Evolutionary conservation across 1,284 basidiomycete species (phyloP).

Genomic region (Ustilago nuda): DNA sequence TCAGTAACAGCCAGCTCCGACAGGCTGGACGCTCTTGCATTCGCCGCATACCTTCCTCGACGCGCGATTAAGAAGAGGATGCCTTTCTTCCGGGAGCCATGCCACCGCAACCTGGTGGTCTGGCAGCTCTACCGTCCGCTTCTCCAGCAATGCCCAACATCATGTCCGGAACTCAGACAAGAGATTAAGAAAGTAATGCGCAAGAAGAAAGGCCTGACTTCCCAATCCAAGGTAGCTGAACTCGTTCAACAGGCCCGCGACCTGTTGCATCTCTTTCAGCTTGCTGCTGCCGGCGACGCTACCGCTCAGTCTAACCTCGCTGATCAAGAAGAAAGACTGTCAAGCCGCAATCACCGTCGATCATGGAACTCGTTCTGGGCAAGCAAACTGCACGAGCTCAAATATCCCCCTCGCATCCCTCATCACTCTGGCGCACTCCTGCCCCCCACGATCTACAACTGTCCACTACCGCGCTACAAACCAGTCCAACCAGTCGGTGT

Average conservation of each 20-base stretch:
- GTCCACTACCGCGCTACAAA: slow-evolving; percentile 64
- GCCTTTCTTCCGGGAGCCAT: slow-evolving; percentile 44
- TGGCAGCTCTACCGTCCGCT: slow-evolving; percentile 55
- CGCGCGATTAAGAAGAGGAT: slow-evolving; percentile 20
- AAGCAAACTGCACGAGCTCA: slow-evolving; percentile 32
- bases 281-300: slow-evolving; percentile 16
- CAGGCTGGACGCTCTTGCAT: not conserved
- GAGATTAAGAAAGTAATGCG: slow-evolving; percentile 23
- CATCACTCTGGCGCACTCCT: slow-evolving; percentile 63
- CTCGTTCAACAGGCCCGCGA: slow-evolving; percentile 21
- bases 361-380: slow-evolving; percentile 29
- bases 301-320: slow-evolving; percentile 11
- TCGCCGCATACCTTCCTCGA: slow-evolving; percentile 21
- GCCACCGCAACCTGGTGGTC: slow-evolving; percentile 39
- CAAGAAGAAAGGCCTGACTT: slow-evolving; percentile 31
- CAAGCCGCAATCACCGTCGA: slow-evolving; percentile 18
- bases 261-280: slow-evolving; percentile 12
- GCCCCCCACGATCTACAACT: slow-evolving; percentile 59
- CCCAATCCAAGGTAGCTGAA: slow-evolving; percentile 9
- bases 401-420: slow-evolving; percentile 42
- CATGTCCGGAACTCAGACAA: slow-evolving; percentile 18
- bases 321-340: slow-evolving; percentile 15
- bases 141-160: slow-evolving; percentile 29
- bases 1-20: not conserved
- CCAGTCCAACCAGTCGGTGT: slow-evolving; percentile 60